phyloP scores from a whole-genome alignment of 2,329 filamentous ascomycete species.

The Cordyceps farinosa region DNA sequence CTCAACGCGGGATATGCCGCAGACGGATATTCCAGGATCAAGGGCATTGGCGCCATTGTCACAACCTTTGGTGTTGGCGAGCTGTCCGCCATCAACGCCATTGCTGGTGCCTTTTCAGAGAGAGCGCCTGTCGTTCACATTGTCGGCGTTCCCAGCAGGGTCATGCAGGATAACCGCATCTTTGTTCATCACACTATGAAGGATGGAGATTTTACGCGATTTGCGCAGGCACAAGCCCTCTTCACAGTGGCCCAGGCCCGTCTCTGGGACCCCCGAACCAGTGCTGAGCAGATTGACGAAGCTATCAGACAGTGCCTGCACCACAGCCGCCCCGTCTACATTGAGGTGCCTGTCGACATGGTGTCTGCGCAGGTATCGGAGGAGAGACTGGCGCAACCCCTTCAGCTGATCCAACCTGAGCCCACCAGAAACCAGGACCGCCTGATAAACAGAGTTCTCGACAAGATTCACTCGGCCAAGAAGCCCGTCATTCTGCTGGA shows the following conservation, averaged over 20 bases:
- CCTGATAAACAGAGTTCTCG: constrained; percentile 34
- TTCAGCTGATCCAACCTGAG: constrained; percentile 22
- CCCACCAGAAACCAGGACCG: constrained; percentile 24
- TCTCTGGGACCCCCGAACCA: constrained; percentile 41
- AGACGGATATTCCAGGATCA: constrained; percentile 55
- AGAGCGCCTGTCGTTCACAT: constrained; percentile 54
- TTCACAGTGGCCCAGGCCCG: constrained; percentile 49
- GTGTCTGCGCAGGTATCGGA: constrained; percentile 36
- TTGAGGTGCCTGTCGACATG: constrained; percentile 53
- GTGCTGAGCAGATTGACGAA: constrained; percentile 49
- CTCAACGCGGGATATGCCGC: constrained; percentile 56
- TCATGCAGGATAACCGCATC: constrained; percentile 39
- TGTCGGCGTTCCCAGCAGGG: constrained; percentile 48
- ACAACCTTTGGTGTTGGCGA: constrained; percentile 61
- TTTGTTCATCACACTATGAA: constrained; percentile 53
- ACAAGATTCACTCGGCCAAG: constrained; percentile 41
- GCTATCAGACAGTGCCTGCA: constrained; percentile 47
- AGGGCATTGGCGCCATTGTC: constrained; percentile 46
- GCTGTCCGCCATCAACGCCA: constrained; percentile 54
- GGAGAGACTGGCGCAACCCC: constrained; percentile 28
- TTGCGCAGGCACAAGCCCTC: constrained; percentile 45
- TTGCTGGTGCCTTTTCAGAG: constrained; percentile 57
- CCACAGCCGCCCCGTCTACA: constrained; percentile 53
- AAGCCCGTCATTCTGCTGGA: constrained; percentile 51
- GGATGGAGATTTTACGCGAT: constrained; percentile 51